Percentiles rank a stretch among this genome's conserved stretches.
phyloP scores from a whole-genome alignment of 768 basidiomycete genomes.

The Lactarius trivialis region DNA sequence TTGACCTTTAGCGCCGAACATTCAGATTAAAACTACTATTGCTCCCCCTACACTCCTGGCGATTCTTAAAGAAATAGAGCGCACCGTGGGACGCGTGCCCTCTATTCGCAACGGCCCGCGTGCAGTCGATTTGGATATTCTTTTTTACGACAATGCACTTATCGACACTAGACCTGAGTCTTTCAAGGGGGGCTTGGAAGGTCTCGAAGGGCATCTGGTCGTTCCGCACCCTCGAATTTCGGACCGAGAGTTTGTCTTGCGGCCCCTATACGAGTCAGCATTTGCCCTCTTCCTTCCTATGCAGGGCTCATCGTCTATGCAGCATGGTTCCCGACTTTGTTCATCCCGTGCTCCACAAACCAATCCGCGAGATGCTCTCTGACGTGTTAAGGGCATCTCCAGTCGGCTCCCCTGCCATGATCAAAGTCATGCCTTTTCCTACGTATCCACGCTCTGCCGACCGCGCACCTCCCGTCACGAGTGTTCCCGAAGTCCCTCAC shows the following conservation, averaged over 20 bases:
- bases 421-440: constrained; percentile 73
- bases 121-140: constrained; percentile 82
- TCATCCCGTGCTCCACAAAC: constrained; percentile 52
- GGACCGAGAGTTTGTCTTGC: constrained; percentile 89
- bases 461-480: constrained; percentile 20
- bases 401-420: constrained; percentile 43
- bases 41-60: constrained; percentile 50
- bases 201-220: constrained; percentile 61
- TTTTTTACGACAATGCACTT: constrained; percentile 60
- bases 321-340: constrained; percentile 76
- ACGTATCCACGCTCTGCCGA: constrained; percentile 36
- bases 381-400: constrained; percentile 32
- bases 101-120: constrained; percentile 82
- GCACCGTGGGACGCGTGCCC: constrained; percentile 66
- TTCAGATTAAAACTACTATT: constrained; percentile 73
- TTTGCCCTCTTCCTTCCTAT: background rate
- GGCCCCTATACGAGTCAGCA: constrained; percentile 82
- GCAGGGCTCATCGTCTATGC: background rate
- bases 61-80: constrained; percentile 69
- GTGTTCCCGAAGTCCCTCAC: constrained; percentile 20
- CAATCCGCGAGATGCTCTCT: constrained; percentile 42
- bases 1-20: background rate
- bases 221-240: constrained; percentile 76
- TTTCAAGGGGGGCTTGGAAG: constrained; percentile 39
- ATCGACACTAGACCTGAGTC: constrained; percentile 49